A percentile compares a stretch with the other conserved stretches of the same genome.
phyloP scores from a whole-genome alignment of 345 rosid species.

The Bruguiera gymnorhiza region DNA sequence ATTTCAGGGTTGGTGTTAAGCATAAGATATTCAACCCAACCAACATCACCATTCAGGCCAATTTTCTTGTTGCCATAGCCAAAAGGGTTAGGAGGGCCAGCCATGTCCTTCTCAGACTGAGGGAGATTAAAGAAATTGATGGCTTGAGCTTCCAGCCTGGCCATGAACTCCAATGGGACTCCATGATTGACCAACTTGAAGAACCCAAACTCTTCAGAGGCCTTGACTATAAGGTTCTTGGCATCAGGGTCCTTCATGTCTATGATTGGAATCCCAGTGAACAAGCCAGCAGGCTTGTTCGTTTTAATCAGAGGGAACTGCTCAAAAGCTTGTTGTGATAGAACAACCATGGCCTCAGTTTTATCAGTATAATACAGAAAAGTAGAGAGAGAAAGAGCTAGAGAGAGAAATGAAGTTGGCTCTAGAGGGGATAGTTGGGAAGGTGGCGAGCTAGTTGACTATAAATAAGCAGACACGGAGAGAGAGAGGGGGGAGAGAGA shows the following conservation, averaged over 20 bases:
- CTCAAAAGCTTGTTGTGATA: constrained; percentile 53
- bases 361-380: neutral
- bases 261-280: constrained; percentile 52
- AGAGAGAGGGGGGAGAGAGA: neutral
- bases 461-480: too few relatives aligned
- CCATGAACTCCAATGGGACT: constrained; percentile 47
- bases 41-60: constrained; percentile 71
- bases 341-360: constrained; percentile 59
- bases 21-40: constrained; percentile 75
- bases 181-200: constrained; percentile 83
- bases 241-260: constrained; percentile 64
- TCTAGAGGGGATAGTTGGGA: neutral
- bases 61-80: constrained; percentile 73
- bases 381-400: neutral
- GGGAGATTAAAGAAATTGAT: constrained; percentile 59
- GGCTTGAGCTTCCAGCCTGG: constrained; percentile 52
- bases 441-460: constrained; percentile 6
- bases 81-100: constrained; percentile 70
- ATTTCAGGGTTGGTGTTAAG: constrained; percentile 43
- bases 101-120: constrained; percentile 50
- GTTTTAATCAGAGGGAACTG: constrained; percentile 52
- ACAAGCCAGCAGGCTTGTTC: constrained; percentile 44
- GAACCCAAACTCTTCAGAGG: constrained; percentile 75
- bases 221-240: constrained; percentile 41
- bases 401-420: neutral